phyloP scores from a whole-genome alignment of 495 filamentous ascomycete genomes.

The Cenococcum geophilum region DNA sequence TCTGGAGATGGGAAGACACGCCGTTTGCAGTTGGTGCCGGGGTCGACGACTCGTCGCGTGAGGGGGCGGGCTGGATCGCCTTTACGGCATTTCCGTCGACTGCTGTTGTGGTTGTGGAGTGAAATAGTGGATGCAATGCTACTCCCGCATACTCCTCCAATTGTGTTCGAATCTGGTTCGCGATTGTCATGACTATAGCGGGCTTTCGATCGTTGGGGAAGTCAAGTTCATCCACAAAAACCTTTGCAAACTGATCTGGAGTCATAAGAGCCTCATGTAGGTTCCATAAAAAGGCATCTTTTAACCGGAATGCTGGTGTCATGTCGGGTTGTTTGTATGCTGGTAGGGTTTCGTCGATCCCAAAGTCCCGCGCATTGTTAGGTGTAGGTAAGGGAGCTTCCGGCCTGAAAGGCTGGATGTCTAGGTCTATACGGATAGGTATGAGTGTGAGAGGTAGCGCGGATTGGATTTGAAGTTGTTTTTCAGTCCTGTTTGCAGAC shows the following conservation, averaged over 20 bases:
- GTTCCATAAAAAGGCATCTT: slow-evolving; percentile 96
- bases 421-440: slow-evolving; percentile 92
- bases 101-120: slow-evolving; percentile 50
- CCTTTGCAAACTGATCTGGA: slow-evolving; percentile 86
- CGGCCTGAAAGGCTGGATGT: slow-evolving; percentile 74
- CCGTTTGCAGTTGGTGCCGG: slow-evolving; percentile 32
- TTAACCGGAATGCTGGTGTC: slow-evolving; percentile 75
- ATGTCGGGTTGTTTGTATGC: slow-evolving; percentile 71
- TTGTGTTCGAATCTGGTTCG: slow-evolving; percentile 88
- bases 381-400: slow-evolving; percentile 64
- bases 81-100: slow-evolving; percentile 42
- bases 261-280: slow-evolving; percentile 90
- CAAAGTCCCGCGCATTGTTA: slow-evolving; percentile 53
- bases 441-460: slow-evolving; percentile 83
- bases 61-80: slow-evolving; percentile 38
- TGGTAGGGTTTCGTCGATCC: slow-evolving; percentile 58
- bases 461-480: slow-evolving; percentile 76
- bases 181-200: slow-evolving; percentile 67
- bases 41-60: slow-evolving; percentile 44
- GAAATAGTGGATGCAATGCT: slow-evolving; percentile 86
- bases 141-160: slow-evolving; percentile 95
- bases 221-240: slow-evolving; percentile 90
- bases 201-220: slow-evolving; percentile 61
- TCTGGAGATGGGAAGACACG: slow-evolving; percentile 16
- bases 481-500: slow-evolving; percentile 47